Conservation (phyloP, 345 rosid genomes). For the Syzygium grande region DNA sequence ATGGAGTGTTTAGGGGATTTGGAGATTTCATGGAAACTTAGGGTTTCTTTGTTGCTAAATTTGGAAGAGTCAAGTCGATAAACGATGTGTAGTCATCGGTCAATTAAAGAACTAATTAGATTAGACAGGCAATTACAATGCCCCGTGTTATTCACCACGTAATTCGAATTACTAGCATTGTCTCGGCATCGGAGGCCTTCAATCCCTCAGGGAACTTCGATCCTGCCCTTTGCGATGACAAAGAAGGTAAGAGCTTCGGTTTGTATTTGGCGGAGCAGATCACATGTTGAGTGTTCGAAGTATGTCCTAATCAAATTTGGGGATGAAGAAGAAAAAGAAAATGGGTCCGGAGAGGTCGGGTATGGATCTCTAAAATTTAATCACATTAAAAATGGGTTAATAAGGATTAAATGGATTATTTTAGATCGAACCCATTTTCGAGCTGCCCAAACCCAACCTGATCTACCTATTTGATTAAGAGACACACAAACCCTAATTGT, state of each 20-base stretch:
- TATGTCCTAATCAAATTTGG: neutral
- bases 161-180: neutral
- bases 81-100: neutral
- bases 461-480: neutral
- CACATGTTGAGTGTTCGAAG: neutral
- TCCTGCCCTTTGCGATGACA: neutral
- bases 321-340: neutral
- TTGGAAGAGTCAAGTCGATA: neutral
- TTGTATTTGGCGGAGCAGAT: neutral
- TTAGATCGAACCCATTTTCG: neutral
- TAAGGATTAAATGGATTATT: neutral
- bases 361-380: neutral
- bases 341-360: accelerated
- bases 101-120: neutral
- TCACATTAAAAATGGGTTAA: accelerated
- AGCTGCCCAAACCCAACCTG: accelerated
- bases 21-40: neutral
- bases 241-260: neutral
- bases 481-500: neutral
- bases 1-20: neutral
- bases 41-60: neutral
- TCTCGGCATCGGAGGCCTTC: neutral
- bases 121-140: neutral
- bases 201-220: neutral
- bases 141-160: neutral